Evolutionary conservation across 371 early-diverging fungal genomes (phyloP).

Genomic region (Rhizopus delemar): DNA sequence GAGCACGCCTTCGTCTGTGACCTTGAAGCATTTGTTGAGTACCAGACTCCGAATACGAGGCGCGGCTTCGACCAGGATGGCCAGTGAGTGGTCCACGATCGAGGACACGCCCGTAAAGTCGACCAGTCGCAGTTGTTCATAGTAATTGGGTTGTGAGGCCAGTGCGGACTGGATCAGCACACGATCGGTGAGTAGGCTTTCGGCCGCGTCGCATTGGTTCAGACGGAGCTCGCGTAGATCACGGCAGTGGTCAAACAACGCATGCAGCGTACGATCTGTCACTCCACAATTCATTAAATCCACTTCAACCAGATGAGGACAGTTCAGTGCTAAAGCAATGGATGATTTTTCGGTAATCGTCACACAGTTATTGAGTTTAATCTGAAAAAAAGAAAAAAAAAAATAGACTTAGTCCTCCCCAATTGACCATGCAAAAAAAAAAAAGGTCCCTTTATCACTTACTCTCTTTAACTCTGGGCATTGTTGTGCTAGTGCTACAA

Average conservation of each 20-base stretch:
- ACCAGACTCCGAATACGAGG: conserved; percentile 60
- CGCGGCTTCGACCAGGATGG: conserved; percentile 49
- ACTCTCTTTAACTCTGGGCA: conserved; percentile 45
- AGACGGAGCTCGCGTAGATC: conserved; percentile 60
- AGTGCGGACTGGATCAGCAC: conserved; percentile 39
- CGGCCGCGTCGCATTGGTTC: conserved; percentile 29
- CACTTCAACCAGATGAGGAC: conserved; percentile 60
- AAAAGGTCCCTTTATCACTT: conserved; percentile 9
- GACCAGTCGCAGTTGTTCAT: conserved; percentile 59
- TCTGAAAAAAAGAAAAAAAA: conserved; percentile 31
- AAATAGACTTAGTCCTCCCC: background rate
- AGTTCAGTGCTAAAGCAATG: conserved; percentile 49
- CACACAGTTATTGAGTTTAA: conserved; percentile 60
- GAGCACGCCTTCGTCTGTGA: conserved; percentile 58
- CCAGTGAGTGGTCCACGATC: conserved; percentile 54
- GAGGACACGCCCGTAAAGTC: conserved; percentile 54
- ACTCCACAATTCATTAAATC: conserved; percentile 59
- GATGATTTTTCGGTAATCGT: conserved; percentile 54
- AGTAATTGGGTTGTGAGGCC: conserved; percentile 14
- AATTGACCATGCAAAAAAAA: background rate
- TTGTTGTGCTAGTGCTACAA: conserved; percentile 28
- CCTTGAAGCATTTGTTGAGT: conserved; percentile 58
- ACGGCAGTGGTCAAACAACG: conserved; percentile 45
- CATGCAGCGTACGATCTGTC: conserved; percentile 45
- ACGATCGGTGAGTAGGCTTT: conserved; percentile 33